Conservation (phyloP, 2,329 filamentous ascomycete genomes). For the Hypoxylon sp. region DNA sequence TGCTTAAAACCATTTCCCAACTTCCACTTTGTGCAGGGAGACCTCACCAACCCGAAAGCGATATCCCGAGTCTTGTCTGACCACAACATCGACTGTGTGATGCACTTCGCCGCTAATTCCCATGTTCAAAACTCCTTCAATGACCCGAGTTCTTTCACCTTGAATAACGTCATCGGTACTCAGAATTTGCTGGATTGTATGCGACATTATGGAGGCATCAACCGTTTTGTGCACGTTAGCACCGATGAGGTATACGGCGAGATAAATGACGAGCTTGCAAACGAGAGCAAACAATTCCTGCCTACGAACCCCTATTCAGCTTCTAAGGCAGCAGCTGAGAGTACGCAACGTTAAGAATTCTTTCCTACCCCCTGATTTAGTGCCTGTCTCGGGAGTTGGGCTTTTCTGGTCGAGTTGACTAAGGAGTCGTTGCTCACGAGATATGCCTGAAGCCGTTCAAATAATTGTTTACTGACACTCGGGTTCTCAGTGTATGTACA, state of each 20-base stretch:
- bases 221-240: neutral
- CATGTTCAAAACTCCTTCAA: constrained; percentile 3
- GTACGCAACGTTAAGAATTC: neutral
- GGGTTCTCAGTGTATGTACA: neutral
- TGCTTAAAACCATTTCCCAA: neutral
- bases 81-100: constrained; percentile 2
- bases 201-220: neutral
- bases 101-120: constrained; percentile 1
- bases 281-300: constrained; percentile 1
- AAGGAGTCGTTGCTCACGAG: neutral
- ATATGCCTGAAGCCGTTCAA: neutral
- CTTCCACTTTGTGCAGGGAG: neutral
- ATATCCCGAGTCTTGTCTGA: neutral
- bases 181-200: constrained; percentile 1
- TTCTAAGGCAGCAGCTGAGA: constrained; percentile 2
- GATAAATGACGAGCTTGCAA: constrained; percentile 2
- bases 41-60: neutral
- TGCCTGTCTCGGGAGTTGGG: neutral
- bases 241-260: constrained; percentile 2
- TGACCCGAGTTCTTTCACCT: neutral
- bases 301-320: constrained; percentile 1
- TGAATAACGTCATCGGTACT: neutral
- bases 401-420: neutral
- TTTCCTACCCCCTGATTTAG: neutral
- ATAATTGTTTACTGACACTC: neutral